These are phyloP conservation scores for Mortierella sp. DNA, from an alignment of 371 early-diverging fungal species.

Conservation along the genomic window DNA sequence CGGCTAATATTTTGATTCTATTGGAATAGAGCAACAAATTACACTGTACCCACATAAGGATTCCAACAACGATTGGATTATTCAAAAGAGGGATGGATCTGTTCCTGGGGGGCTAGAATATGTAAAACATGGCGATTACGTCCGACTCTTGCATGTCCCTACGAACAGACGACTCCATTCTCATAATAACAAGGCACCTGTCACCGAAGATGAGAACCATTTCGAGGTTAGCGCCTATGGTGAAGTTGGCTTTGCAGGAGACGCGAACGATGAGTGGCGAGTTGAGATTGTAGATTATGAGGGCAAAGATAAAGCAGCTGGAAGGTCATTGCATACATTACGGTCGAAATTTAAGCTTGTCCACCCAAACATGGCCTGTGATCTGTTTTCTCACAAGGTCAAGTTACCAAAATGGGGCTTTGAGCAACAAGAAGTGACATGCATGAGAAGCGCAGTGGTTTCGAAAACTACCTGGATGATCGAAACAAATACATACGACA, in stretches of 20 bases:
- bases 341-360: slow-evolving; percentile 77
- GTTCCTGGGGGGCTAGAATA: slow-evolving; percentile 62
- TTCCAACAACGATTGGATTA: slow-evolving; percentile 88
- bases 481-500: slow-evolving; percentile 62
- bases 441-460: slow-evolving; percentile 73
- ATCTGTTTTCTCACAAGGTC: slow-evolving; percentile 81
- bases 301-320: slow-evolving; percentile 61
- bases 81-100: slow-evolving; percentile 65
- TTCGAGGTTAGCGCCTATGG: slow-evolving; percentile 88
- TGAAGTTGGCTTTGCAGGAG: slow-evolving; percentile 60
- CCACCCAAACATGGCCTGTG: slow-evolving; percentile 81
- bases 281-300: slow-evolving; percentile 78
- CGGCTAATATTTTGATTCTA: no score
- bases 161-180: slow-evolving; percentile 67
- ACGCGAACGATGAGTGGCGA: slow-evolving; percentile 81
- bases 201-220: slow-evolving; percentile 91
- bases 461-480: slow-evolving; percentile 79
- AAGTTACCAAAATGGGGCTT: slow-evolving; percentile 98
- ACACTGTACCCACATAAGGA: slow-evolving; percentile 92
- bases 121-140: slow-evolving; percentile 62
- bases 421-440: slow-evolving; percentile 95
- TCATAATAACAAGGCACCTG: slow-evolving; percentile 89
- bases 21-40: slow-evolving; percentile 86
- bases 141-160: slow-evolving; percentile 63
- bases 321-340: slow-evolving; percentile 69